Evolutionary conservation across 176 grass and related monocot species (phyloP), one percentile per base, ranked within the genome.

Genomic region (Rhynchospora breviuscula): DNA sequence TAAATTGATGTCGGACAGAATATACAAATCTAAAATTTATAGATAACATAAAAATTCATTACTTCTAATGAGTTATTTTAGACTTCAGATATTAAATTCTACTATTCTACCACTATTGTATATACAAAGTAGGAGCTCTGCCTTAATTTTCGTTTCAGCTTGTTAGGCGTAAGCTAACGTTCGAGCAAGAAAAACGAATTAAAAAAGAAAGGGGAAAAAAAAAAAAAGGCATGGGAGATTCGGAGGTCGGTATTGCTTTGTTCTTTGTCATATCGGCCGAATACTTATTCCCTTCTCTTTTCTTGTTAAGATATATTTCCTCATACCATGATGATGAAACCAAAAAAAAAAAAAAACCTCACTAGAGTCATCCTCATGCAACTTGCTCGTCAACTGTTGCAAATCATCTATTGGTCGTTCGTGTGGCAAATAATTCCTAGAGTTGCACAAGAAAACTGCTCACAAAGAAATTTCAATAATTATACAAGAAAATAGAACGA

Each of bases 251-350:
- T 23, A 74, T 51, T 51, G 11, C 8, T 75, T 78, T 54, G 3
- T 57, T 78, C 49, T 19, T 4, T 26, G 44, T 72, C n/a, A 47
- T 51, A 74, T 77, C 49, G 23, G 5, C 22, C 4, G 26, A 48
- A 33, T 76, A 76, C 72, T 76, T 77, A 56, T 77, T 56, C 47
- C 71, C 49, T 26, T 68, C 33, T 69, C 33, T 44, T 43, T 69
- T 69, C 66, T 68, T 6, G 0, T 14, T 68, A 62, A 62, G 19
- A 62, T 59, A 23, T 25, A 17, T 59, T 5, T 59, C 59, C 59
- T 62, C 19, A 19, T 59, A 59, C 17, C 18, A 59, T 59, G 26
- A 29, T 29, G 26, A 29, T 29, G 17, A 19, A 7, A 40, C 1
- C 35, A 59, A 59, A 59, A 59, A 7, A 8, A 59, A 1, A 58